phyloP scores from a whole-genome alignment of 345 rosid genomes.

The Durio zibethinus region DNA sequence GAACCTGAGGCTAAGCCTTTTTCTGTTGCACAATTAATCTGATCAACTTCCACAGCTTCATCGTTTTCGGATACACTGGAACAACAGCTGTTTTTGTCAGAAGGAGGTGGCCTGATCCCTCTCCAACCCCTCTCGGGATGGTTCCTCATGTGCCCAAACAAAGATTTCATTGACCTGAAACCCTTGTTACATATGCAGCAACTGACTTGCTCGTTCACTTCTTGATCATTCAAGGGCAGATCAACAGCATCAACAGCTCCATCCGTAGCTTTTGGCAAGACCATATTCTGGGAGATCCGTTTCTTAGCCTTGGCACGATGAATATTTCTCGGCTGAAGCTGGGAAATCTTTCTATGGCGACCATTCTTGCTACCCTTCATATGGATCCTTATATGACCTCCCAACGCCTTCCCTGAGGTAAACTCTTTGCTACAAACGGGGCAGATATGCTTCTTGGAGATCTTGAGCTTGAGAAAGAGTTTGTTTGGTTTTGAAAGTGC shows the following conservation, averaged over 20 bases:
- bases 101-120: conserved; percentile 51
- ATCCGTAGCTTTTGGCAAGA: background rate
- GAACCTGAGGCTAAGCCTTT: background rate
- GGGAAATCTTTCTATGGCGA: background rate
- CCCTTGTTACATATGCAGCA: conserved; percentile 41
- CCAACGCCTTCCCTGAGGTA: conserved; percentile 39
- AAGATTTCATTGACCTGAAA: conserved; percentile 39
- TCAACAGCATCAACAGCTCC: background rate
- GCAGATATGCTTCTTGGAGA: conserved; percentile 20
- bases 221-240: background rate
- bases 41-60: background rate
- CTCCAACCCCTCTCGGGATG: conserved; percentile 72
- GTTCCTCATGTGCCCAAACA: conserved; percentile 85
- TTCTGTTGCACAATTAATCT: background rate
- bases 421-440: conserved; percentile 33
- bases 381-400: conserved; percentile 44
- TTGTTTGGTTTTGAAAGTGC: background rate
- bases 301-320: background rate
- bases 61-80: conserved; percentile 16
- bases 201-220: background rate
- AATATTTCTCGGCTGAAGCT: background rate
- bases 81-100: conserved; percentile 3
- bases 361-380: conserved; percentile 11
- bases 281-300: background rate
- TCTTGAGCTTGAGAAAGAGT: background rate